Evolutionary conservation across 2,329 filamentous ascomycete genomes (phyloP).

Genomic region (Sporothrix luriei): DNA sequence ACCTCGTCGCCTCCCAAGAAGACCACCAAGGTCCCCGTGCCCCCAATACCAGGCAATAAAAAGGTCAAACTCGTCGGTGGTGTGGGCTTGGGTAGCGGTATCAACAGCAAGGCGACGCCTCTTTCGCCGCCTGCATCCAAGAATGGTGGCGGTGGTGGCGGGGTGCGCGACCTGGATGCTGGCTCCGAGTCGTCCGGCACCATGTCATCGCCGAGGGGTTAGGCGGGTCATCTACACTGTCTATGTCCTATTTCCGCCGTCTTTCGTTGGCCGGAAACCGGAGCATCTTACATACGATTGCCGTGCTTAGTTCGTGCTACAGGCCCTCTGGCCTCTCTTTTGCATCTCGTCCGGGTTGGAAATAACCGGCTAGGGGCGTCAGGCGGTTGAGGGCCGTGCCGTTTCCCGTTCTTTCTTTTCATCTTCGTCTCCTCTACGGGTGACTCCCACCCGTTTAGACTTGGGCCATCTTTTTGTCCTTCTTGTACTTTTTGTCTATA

Average conservation of each 20-base stretch:
- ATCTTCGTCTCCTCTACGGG: too few relatives aligned
- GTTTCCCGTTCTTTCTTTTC: neutral
- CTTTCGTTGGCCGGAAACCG: neutral
- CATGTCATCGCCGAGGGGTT: conserved; percentile 56
- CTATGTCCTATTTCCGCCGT: neutral
- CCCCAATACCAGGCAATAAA: conserved; percentile 49
- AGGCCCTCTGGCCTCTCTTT: neutral
- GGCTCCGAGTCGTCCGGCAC: conserved; percentile 61
- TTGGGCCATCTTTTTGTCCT: neutral
- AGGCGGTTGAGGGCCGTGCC: neutral
- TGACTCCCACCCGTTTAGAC: neutral
- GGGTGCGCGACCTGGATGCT: conserved; percentile 49
- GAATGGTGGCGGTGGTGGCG: conserved; percentile 43
- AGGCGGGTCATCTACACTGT: neutral
- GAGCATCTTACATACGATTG: too few relatives aligned
- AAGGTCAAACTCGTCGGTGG: conserved; percentile 49
- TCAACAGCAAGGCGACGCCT: conserved; percentile 45
- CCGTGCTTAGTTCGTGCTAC: neutral
- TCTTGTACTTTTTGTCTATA: neutral
- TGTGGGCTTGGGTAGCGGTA: neutral
- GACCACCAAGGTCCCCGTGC: conserved; percentile 47
- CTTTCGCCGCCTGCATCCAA: conserved; percentile 55
- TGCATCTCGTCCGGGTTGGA: neutral
- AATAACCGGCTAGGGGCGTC: conserved; percentile 3
- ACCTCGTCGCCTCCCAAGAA: conserved; percentile 49